Percentiles rank a stretch among this genome's conserved stretches.
Evolutionary conservation across 305 asterid genomes (phyloP).

Genomic region (Ajuga reptans): DNA sequence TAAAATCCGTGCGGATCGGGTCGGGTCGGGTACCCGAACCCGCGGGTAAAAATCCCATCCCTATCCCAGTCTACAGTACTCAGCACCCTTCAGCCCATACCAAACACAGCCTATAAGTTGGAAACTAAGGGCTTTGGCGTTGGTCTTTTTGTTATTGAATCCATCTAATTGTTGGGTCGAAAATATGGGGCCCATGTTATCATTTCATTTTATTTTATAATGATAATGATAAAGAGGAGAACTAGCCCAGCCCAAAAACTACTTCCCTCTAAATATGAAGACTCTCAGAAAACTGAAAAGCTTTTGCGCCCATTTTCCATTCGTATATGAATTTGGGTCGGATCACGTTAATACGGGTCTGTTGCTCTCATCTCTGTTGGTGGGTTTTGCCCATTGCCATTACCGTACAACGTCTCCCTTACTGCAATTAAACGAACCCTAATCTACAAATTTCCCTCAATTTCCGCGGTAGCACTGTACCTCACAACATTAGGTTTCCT

Average conservation of each 20-base stretch:
- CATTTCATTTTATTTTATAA: background rate
- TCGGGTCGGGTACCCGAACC: too few relatives aligned
- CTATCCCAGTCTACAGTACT: too few relatives aligned
- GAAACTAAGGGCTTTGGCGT: too few relatives aligned
- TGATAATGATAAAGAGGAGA: background rate
- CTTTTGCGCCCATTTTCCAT: slow-evolving; percentile 18
- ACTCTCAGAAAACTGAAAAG: background rate
- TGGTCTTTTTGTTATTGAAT: too few relatives aligned
- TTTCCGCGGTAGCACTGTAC: background rate
- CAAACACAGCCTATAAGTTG: too few relatives aligned
- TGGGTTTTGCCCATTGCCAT: slow-evolving; percentile 23
- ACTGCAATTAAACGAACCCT: slow-evolving; percentile 25
- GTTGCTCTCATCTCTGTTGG: background rate
- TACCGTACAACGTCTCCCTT: background rate
- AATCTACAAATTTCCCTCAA: slow-evolving; percentile 13
- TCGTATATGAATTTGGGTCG: slow-evolving; percentile 19
- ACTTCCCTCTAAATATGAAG: background rate
- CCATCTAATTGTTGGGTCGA: background rate
- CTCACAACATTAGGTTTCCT: background rate
- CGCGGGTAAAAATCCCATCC: too few relatives aligned
- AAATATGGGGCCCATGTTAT: background rate
- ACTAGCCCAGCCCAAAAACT: slow-evolving; percentile 1
- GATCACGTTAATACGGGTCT: slow-evolving; percentile 21
- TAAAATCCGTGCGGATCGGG: too few relatives aligned
- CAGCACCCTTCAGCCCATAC: too few relatives aligned